Evolutionary conservation across 2,329 filamentous ascomycete species (phyloP).

Genomic region (Fusarium algeriense): DNA sequence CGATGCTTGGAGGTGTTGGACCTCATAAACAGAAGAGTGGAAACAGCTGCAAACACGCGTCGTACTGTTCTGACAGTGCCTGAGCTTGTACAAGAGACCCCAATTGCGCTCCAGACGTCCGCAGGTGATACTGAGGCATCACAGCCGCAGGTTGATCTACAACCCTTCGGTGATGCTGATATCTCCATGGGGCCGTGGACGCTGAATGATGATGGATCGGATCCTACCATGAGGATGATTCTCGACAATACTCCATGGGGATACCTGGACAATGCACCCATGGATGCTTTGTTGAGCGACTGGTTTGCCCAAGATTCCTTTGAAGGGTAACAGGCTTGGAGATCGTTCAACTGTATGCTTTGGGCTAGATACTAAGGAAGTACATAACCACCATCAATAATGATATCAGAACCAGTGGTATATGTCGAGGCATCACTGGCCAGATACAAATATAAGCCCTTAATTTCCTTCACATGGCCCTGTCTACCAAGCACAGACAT

Average conservation of each 20-base stretch:
- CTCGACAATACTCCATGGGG: slow-evolving; percentile 1
- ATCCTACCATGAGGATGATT: slow-evolving; percentile 2
- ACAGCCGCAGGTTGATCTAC: not conserved
- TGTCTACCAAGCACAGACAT: slow-evolving; percentile 68
- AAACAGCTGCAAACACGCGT: not conserved
- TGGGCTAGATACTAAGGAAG: not conserved
- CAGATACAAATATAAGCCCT: slow-evolving; percentile 67
- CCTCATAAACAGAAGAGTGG: not conserved
- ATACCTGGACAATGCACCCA: not conserved
- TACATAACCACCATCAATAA: slow-evolving; percentile 22
- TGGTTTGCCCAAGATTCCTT: not conserved
- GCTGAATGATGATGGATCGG: not conserved
- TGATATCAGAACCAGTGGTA: slow-evolving; percentile 16
- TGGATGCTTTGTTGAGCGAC: not conserved
- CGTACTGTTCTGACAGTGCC: not conserved
- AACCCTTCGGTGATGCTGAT: not conserved
- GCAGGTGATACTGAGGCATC: not conserved
- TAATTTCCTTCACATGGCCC: slow-evolving; percentile 73
- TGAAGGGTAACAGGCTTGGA: not conserved
- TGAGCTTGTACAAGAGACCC: not conserved
- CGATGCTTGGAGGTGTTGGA: not conserved
- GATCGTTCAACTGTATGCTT: not conserved
- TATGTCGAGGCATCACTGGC: slow-evolving; percentile 57
- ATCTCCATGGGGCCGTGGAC: not conserved
- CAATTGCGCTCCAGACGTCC: not conserved